Percentiles rank a stretch among this genome's conserved stretches.
Conservation (phyloP, 306 rosid genomes). For the Abrus pulchellus region DNA sequence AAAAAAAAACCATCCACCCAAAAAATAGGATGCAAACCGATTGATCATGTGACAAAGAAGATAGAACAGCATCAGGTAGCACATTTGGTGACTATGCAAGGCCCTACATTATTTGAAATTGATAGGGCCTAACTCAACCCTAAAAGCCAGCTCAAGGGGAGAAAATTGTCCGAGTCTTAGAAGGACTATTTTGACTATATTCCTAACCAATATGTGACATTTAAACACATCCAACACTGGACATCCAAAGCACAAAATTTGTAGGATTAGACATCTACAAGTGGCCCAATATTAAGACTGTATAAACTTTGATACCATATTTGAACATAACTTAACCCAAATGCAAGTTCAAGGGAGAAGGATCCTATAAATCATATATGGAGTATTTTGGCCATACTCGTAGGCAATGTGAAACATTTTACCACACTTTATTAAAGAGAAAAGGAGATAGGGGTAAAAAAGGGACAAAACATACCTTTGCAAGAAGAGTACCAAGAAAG, state of each 20-base stretch:
- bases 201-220: background rate
- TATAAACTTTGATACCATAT: background rate
- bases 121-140: background rate
- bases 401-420: background rate
- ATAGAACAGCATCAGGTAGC: conserved; percentile 9
- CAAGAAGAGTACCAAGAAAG: conserved; percentile 95
- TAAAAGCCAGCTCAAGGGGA: background rate
- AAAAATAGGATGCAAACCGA: conserved; percentile 2
- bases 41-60: conserved; percentile 14
- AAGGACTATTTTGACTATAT: background rate
- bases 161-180: background rate
- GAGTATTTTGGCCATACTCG: background rate
- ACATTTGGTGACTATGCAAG: conserved; percentile 27
- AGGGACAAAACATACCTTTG: conserved; percentile 68
- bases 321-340: background rate
- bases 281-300: background rate
- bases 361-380: background rate
- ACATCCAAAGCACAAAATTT: background rate
- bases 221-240: background rate
- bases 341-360: background rate
- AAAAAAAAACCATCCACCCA: background rate
- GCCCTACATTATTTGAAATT: conserved; percentile 1
- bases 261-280: background rate
- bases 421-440: background rate
- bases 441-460: background rate